phyloP scores from a whole-genome alignment of 2,329 filamentous ascomycete species.

The Anthostomella pinea region DNA sequence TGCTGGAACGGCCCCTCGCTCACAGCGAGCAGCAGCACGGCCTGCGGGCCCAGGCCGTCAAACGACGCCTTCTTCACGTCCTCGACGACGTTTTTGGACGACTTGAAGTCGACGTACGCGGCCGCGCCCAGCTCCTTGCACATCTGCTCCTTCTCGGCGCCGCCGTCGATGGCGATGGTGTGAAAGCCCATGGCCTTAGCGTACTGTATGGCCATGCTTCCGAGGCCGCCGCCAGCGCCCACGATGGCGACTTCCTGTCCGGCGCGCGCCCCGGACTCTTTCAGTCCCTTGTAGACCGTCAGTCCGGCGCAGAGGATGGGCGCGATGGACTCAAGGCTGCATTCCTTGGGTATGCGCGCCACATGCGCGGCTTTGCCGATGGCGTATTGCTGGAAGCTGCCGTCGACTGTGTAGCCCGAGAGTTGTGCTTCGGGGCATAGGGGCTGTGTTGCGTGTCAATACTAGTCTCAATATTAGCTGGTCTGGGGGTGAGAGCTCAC shows the following conservation, averaged over 20 bases:
- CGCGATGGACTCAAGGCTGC: constrained; percentile 71
- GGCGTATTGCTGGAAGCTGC: constrained; percentile 89
- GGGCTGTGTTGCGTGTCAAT: constrained; percentile 38
- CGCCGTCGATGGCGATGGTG: constrained; percentile 78
- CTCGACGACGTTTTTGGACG: constrained; percentile 71
- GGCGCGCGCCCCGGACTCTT: constrained; percentile 72
- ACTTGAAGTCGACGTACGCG: constrained; percentile 77
- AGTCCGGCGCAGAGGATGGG: constrained; percentile 83
- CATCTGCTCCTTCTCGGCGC: constrained; percentile 75
- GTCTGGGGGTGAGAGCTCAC: constrained; percentile 5
- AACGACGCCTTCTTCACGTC: constrained; percentile 79
- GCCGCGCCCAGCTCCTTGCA: constrained; percentile 67
- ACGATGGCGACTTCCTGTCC: constrained; percentile 82
- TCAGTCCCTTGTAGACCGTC: constrained; percentile 88
- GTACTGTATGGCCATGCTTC: constrained; percentile 75
- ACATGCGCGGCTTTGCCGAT: constrained; percentile 85
- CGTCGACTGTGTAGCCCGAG: constrained; percentile 90
- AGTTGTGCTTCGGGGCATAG: constrained; percentile 73
- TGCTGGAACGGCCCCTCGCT: constrained; percentile 94
- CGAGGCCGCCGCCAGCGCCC: constrained; percentile 81
- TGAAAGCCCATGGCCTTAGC: constrained; percentile 86
- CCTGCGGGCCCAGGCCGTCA: constrained; percentile 82
- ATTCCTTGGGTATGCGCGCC: constrained; percentile 74
- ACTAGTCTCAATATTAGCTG: background rate
- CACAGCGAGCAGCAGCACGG: constrained; percentile 82